Evolutionary conservation across 73 alveolate species (phyloP), one percentile per base, ranked within the genome.

Genomic region (Blepharisma stoltei): DNA sequence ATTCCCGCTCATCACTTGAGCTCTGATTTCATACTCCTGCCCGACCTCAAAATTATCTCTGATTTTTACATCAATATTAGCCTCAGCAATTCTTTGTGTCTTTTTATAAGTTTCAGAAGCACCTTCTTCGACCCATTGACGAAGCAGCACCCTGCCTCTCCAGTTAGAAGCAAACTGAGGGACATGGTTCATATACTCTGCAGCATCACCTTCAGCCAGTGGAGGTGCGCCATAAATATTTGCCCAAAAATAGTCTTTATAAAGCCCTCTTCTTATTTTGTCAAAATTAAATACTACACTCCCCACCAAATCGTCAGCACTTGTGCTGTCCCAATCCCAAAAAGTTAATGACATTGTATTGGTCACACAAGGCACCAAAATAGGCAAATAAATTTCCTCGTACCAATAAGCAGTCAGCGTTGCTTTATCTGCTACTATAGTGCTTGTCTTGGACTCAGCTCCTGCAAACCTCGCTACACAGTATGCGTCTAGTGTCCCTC

Each of bases 191-290:
- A 91, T 91, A 68, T 71, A 71, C 6, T 85, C 91, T 52, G 86
- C 85, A 47, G 71, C 45, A 49, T 87, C 88, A 18, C 89, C 87
- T 54, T 75, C 68, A 54, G 67, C 71, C 76, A 88, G 85, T 6
- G 71, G 73, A 41, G 95, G 97, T 54, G 94, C 81, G 27, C 97
- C 97, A 78, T 88, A 91, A 66, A 91, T 84, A 78, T 91, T 84
- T 27, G 66, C 79, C 91, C 91, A 84, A 2, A 60, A 20, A 60
- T 20, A 60, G 23, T 11, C 46, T 20, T 25, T 25, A 60, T 60
- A 14, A 20, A 38, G 46, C 23, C 23, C 73, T 14, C 11, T 14
- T 37, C n/a, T 11, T n/a, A 69, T 69, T 44, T 43, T 14, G 1
- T 38, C 79, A n/a, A 23, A 69, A 44, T 4, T 38, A 46, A 69